Evolutionary conservation across 2,329 filamentous ascomycete genomes (phyloP), one percentile per base, ranked within the genome.

Genomic region (Raffaelea albimanens): DNA sequence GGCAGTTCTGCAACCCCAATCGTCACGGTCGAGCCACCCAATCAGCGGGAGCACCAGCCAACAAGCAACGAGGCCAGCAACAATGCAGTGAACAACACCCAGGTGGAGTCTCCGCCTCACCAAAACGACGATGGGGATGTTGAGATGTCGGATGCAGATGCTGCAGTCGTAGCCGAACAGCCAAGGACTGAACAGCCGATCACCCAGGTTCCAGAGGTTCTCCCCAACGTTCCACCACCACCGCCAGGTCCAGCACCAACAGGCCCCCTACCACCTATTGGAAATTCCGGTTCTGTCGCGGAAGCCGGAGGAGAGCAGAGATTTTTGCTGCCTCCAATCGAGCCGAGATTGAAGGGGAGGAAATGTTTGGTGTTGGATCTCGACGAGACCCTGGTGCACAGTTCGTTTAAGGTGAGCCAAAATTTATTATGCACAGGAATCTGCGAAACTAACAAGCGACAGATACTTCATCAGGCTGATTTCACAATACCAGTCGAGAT

Each of bases 401-500:
- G 93, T 65, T 97, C 93, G 57, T 98, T 98, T 70, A 98, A 98
- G 79, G 91, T 94, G n/a, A 67, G 25, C 7, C 25, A 29, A 13
- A 29, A 29, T 29, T n/a, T n/a, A n/a, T n/a, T n/a, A n/a, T n/a
- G n/a, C n/a, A n/a, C n/a, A n/a, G n/a, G n/a, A n/a, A n/a, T n/a
- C n/a, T n/a, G n/a, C n/a, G n/a, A n/a, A n/a, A n/a, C n/a, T n/a
- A n/a, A n/a, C n/a, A 25, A 40, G 25, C 4, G 2, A 19, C 60
- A 97, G 90, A 93, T 97, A 56, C 76, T 98, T 41, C 90, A 97
- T 61, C 91, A 97, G 72, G 93, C 93, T 50, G 93, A 98, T 67
- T 97, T 98, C 63, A 98, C 93, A 5, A 97, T 98, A 62, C 93
- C 93, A 0, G 93, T 98, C 25, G 93, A 98, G 61, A 98, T 98